Base-by-base conservation (phyloP, 1,284 basidiomycete genomes). In the Entoloma clypeatum region DNA sequence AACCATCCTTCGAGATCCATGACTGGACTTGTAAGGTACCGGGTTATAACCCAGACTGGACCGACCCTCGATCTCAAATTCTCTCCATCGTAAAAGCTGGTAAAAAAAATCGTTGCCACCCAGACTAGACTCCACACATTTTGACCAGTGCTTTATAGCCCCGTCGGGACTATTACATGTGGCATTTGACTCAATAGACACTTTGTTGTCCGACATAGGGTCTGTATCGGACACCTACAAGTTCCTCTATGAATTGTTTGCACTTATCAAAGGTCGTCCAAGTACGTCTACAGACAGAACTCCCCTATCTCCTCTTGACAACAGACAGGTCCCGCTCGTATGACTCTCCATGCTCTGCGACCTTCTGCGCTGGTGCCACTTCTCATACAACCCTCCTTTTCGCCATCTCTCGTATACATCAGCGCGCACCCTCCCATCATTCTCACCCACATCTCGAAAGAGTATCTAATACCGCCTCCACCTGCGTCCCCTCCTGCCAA, bases 381-480 rank as follows among this genome's bases (percentile, higher is more conserved):
- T 28, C 59, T 93, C 42, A 65, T 71, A 11, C 70, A 81, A 26
- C 77, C 84, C 0, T 60, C 72, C 4, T 80, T 91, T 58, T 84
- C 83, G 0, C 60, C 83, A 0, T 71, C 82, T 1, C 64, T 93
- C 27, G 70, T 75, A 1, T 79, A 83, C 45, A 52, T 90, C 6
- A 76, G 71, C 31, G 74, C 81, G 0, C 82, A 88, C 54, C 81
- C 86, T 7, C 71, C 81, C 0, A 63, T 65, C 3, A 69, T 92
- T 36, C 62, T 92, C 26, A 57, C 57, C 7, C 75, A 87, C 54
- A 61, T 92, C 39, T 69, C 83, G 5, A 68, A 68, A 27, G 74
- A 78, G 14, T 89, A 87, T 57, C 70, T 87, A 37, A 75, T 75
- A 2, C 71, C 71, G 1, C 86, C 86, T 0, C 85, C 88, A 1